Evolutionary conservation across 1,284 basidiomycete genomes (phyloP), one percentile per base, ranked within the genome.

Genomic region (Leccinum variabile): DNA sequence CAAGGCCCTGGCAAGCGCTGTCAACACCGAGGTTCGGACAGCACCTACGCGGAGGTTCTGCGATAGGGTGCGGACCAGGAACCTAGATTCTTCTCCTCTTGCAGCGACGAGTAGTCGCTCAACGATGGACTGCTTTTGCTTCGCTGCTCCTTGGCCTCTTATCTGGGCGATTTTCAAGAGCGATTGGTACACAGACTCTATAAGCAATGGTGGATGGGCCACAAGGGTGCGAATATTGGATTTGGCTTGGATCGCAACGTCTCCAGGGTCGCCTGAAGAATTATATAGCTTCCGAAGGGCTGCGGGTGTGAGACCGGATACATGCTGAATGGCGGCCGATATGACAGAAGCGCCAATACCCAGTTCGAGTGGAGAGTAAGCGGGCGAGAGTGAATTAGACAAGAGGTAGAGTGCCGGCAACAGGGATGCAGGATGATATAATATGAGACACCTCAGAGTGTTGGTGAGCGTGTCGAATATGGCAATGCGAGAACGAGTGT

Each of bases 11-110:
- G 93, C 91, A 18, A 97, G 80, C 9, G 92, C 91, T 16, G 88
- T 88, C 22, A 95, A 80, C 53, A 97, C 85, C 3, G 95, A 92
- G 30, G 91, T 87, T 62, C 92, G 82, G 39, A 97, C 94, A 2
- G 95, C 95, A 9, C 94, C 94, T 32, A 94, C 92, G 30, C 95
- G 85, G 49, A 97, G 80, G 75, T 97, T 92, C 67, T 89, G 88
- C 44, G 86, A 85, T 39, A 97, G 81, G 3, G 88, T 95, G 49
- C 95, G 84, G 35, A 92, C 90, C 18, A 97, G 80, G 69, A 89
- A 98, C 33, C 95, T 84, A 22, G 86, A 84, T 77, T 98, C 94
- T 73, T 97, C 95, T 11, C 94, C 95, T 61, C 84, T 86, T 1
- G 93, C 89, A 7, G 93, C 84, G 2, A 97, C 86, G 30, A 97